phyloP scores from a whole-genome alignment of 768 basidiomycete genomes.

The Pisolithus marmoratus region DNA sequence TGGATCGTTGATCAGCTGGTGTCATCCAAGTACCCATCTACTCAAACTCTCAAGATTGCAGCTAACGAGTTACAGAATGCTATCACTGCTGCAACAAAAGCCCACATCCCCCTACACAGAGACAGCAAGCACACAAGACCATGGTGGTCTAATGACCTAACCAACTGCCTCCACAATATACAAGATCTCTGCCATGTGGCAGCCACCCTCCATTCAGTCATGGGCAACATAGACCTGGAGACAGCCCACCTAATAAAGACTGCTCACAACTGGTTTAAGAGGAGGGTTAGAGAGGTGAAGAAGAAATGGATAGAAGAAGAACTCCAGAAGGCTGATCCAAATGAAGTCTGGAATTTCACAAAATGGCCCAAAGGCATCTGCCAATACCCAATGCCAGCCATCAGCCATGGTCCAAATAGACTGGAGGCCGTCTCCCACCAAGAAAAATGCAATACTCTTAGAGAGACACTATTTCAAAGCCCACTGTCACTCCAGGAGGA shows the following conservation, averaged over 20 bases:
- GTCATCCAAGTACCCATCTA: background rate
- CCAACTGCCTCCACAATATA: too few species aligned
- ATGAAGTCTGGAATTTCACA: background rate
- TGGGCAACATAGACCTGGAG: too few species aligned
- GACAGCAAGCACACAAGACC: background rate
- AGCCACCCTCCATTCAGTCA: too few species aligned
- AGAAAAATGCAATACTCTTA: background rate
- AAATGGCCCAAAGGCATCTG: background rate
- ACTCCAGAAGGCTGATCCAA: background rate
- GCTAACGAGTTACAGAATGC: background rate
- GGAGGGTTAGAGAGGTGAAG: background rate
- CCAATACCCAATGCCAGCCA: background rate
- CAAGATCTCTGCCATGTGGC: too few species aligned
- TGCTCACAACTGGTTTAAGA: too few species aligned
- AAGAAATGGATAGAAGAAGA: background rate
- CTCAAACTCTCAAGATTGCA: background rate
- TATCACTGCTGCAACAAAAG: background rate
- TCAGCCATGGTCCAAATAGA: background rate
- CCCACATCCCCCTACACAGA: background rate
- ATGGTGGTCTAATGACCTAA: background rate
- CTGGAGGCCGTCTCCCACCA: background rate
- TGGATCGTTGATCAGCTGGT: background rate
- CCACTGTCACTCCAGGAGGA: constrained; percentile 1
- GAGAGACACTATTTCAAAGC: background rate
- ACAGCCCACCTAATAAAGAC: too few species aligned